Evolutionary conservation across 2,329 filamentous ascomycete species (phyloP).

Genomic region (Aotearoamyces nothofagi): DNA sequence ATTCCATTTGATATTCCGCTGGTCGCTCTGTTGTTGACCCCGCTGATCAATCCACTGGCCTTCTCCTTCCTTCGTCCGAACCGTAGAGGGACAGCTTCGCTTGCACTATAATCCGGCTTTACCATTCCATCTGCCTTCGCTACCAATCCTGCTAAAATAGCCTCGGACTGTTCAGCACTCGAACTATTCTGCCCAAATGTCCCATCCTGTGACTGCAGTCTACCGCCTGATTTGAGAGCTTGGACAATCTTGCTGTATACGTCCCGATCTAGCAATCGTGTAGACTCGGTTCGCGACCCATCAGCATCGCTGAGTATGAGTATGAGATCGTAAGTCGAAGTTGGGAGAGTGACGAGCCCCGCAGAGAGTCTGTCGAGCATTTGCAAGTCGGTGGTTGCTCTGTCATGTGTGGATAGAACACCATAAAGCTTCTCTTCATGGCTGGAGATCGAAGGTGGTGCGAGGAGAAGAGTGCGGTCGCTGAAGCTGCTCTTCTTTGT

Average conservation of each 20-base stretch:
- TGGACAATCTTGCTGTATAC: conserved; percentile 56
- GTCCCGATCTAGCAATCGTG: conserved; percentile 47
- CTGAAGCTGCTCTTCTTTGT: conserved; percentile 6
- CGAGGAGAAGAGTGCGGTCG: conserved; percentile 60
- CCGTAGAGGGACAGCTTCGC: conserved; percentile 30
- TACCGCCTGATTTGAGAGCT: conserved; percentile 54
- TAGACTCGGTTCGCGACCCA: conserved; percentile 45
- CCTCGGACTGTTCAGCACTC: conserved; percentile 50
- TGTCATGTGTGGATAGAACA: conserved; percentile 59
- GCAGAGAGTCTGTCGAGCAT: conserved; percentile 91
- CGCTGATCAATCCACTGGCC: conserved; percentile 17
- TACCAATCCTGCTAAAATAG: conserved; percentile 68
- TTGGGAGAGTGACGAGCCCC: conserved; percentile 63
- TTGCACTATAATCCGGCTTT: conserved; percentile 44
- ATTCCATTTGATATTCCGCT: too few species aligned
- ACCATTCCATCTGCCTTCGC: conserved; percentile 46
- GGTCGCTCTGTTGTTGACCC: too few species aligned
- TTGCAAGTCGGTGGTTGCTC: conserved; percentile 71
- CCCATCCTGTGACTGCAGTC: conserved; percentile 54
- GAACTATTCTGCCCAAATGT: conserved; percentile 29
- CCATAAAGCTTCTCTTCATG: conserved; percentile 64
- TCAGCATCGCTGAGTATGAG: conserved; percentile 71
- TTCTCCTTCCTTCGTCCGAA: conserved; percentile 44
- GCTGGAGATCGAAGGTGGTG: conserved; percentile 77
- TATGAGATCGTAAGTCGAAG: conserved; percentile 67